Evolutionary conservation across 2,329 filamentous ascomycete genomes (phyloP).

Genomic region (Phyllosticta paracitricarpa): DNA sequence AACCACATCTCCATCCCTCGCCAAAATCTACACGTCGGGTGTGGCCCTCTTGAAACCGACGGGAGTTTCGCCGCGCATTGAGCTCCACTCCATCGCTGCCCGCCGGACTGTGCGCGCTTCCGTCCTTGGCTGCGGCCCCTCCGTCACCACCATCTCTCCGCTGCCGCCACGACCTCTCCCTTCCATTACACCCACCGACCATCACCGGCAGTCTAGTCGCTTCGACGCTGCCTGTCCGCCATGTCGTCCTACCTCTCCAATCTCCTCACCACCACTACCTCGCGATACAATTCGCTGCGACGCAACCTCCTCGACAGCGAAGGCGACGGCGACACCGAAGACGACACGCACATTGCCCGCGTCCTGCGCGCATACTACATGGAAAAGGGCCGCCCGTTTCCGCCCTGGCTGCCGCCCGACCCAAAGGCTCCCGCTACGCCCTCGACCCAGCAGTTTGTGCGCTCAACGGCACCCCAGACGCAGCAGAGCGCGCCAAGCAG

Average conservation of each 20-base stretch:
- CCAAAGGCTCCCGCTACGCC: conserved; percentile 59
- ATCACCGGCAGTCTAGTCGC: not conserved
- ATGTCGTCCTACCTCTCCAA: conserved; percentile 70
- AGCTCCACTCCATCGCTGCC: not conserved
- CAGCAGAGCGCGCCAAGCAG: conserved; percentile 26
- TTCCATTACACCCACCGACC: not conserved
- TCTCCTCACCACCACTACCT: conserved; percentile 47
- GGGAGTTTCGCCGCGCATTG: not conserved
- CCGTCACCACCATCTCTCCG: not conserved
- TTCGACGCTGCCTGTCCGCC: not conserved
- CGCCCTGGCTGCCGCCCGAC: conserved; percentile 80
- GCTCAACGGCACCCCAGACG: conserved; percentile 18
- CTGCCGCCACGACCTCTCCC: not conserved
- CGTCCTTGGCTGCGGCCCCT: not conserved
- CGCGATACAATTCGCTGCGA: conserved; percentile 48
- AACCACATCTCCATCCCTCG: not conserved
- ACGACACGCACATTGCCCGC: conserved; percentile 90
- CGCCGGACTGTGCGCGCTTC: not conserved
- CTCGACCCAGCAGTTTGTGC: conserved; percentile 40
- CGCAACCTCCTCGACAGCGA: conserved; percentile 57
- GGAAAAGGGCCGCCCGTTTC: conserved; percentile 74
- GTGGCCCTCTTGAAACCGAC: not conserved
- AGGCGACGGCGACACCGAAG: conserved; percentile 51
- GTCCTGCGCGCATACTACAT: conserved; percentile 87
- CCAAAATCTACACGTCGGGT: not conserved